Evolutionary conservation across 2,329 filamentous ascomycete species (phyloP), one percentile per base, ranked within the genome.

Genomic region (Cadophora luteo-olivacea): DNA sequence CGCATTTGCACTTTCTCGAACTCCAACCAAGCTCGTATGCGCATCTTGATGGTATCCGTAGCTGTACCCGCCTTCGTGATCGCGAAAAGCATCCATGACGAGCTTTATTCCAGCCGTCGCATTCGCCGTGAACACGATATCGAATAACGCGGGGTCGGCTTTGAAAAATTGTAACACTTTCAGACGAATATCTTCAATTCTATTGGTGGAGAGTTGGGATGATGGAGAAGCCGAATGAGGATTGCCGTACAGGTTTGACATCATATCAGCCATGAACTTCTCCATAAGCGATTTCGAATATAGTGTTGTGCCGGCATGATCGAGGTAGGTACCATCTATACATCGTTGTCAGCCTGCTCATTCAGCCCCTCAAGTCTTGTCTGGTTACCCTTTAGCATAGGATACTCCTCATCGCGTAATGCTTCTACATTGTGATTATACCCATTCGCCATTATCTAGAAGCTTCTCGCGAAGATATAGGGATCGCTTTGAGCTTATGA

Each of bases 241-340:
- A 71, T 98, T 98, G 48, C 94, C 95, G 73, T 94, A 94, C 0
- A 98, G 83, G 74, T 89, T 92, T 4, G 86, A 83, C 32, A 90
- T 90, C 85, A 97, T 91, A 69, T 96, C 92, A 29, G 62, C 52
- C 62, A 66, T 88, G 80, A 97, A 97, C 29, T 82, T 84, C 72
- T 95, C 91, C 79, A 98, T 89, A 29, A 96, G 81, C 36, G 92
- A 94, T 78, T 91, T 95, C 52, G 93, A 84, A 77, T 92, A 93
- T 0, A 92, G 83, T 0, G 94, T 95, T n/a, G 93, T 92, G n/a
- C 94, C 95, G 0, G 94, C 94, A 90, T 98, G 94, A 75, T 98
- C 95, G 67, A 98, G 89, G 79, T 97, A 98, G 19, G 75, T 68
- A 9, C 71, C 69, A 72, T 75, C 76, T 77, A 33, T 11, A 32